phyloP scores from a whole-genome alignment of 2,329 filamentous ascomycete species.

The Talaromyces sp. region DNA sequence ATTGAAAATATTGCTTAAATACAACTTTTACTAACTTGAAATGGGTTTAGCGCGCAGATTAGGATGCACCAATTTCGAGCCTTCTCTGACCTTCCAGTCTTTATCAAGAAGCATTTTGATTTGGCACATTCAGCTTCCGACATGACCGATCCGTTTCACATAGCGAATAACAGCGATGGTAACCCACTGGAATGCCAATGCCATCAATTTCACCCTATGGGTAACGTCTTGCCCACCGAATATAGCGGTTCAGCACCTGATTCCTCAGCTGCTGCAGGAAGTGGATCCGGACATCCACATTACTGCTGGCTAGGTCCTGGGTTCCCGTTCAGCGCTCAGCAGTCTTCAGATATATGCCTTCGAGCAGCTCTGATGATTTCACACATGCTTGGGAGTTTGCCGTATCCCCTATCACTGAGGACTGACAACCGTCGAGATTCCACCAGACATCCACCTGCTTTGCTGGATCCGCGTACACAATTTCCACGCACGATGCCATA shows the following conservation, averaged over 20 bases:
- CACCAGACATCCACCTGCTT: conserved; percentile 17
- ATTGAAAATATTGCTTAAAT: background rate
- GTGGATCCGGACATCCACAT: conserved; percentile 24
- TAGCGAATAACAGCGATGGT: conserved; percentile 22
- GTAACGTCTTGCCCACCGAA: conserved; percentile 29
- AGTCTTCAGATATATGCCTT: conserved; percentile 43
- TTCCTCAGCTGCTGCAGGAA: conserved; percentile 32
- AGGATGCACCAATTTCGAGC: conserved; percentile 47
- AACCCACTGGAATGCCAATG: conserved; percentile 33
- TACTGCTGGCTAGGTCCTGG: conserved; percentile 22
- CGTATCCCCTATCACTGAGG: conserved; percentile 33
- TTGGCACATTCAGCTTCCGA: conserved; percentile 32
- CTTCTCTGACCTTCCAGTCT: conserved; percentile 46
- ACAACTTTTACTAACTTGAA: conserved; percentile 8
- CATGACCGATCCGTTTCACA: conserved; percentile 20
- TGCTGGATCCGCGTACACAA: conserved; percentile 20
- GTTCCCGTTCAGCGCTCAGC: conserved; percentile 42
- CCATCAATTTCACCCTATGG: conserved; percentile 30
- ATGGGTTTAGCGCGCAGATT: conserved; percentile 39
- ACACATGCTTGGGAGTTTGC: conserved; percentile 40
- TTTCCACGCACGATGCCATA: conserved; percentile 46
- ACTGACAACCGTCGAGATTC: conserved; percentile 18
- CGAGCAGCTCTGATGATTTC: conserved; percentile 41
- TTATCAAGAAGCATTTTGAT: conserved; percentile 46
- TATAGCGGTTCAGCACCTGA: conserved; percentile 33